A percentile compares a stretch with the other conserved stretches of the same genome.
Evolutionary conservation across 192 early-diverging fungal genomes (phyloP).

Genomic region (Geranomyces variabilis): DNA sequence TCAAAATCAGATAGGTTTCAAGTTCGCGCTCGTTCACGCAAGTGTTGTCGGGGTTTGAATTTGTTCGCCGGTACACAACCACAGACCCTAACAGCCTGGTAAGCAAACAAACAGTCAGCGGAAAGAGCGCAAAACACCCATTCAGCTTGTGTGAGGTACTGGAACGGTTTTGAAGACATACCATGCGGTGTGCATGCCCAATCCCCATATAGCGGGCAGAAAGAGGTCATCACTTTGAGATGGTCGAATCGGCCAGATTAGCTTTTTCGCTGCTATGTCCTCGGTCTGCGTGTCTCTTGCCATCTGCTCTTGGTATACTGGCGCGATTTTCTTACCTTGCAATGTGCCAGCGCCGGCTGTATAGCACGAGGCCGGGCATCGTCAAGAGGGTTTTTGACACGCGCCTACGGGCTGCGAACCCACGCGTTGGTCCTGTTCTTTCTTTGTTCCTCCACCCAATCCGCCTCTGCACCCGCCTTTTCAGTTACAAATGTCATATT

Average conservation of each 20-base stretch:
- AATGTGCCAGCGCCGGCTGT: conserved; percentile 31
- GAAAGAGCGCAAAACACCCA: not conserved
- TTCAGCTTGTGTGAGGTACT: not conserved
- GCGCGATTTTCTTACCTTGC: conserved; percentile 3
- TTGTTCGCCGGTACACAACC: conserved; percentile 22
- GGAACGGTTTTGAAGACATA: not conserved
- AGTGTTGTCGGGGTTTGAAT: conserved; percentile 1
- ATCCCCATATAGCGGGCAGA: conserved; percentile 29
- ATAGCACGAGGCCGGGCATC: conserved; percentile 37
- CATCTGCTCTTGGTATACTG: not conserved
- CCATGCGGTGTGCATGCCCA: conserved; percentile 26
- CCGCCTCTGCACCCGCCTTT: no score
- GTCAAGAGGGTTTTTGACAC: no score
- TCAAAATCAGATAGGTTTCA: conserved; percentile 18
- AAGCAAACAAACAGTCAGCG: not conserved
- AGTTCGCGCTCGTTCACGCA: conserved; percentile 22
- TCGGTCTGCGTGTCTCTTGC: not conserved
- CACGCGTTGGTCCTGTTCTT: no score
- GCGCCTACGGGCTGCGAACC: no score
- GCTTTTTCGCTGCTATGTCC: not conserved
- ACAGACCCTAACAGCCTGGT: conserved; percentile 20
- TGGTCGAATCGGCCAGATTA: not conserved
- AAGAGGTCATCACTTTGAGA: conserved; percentile 35
- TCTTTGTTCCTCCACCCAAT: no score
- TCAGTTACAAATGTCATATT: no score